Evolutionary conservation across 2,329 filamentous ascomycete species (phyloP), one percentile per base, ranked within the genome.

Genomic region (Fusarium bactridioides): DNA sequence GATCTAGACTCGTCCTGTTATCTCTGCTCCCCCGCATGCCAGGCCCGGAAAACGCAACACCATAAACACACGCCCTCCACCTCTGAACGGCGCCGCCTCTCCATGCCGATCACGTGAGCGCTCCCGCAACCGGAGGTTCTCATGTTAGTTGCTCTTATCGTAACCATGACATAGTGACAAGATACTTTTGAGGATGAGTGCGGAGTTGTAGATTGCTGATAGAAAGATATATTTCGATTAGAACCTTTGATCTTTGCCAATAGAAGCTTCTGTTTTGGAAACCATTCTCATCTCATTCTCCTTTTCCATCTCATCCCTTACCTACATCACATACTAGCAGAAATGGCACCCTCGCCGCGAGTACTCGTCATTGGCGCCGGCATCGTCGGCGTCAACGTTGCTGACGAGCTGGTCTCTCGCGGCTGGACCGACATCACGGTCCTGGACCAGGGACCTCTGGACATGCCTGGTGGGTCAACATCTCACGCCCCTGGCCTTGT

Each of bases 361-460:
- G 86, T 90, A 67, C 86, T 90, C 65, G 88, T 90, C 67, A 88
- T 90, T 67, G 89, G 89, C 41, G 89, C 89, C 56, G 89, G 89
- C 53, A 91, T 91, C 64, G 89, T 91, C 64, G 89, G 89, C 51
- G 85, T 86, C 64, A 91, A 91, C 67, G 80, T 91, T 54, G 89
- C 89, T 54, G 89, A 91, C 74, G 89, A 91, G 83, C 85, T 91
- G 75, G 84, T 89, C 72, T 83, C 84, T 29, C 85, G 88, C 75
- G 90, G 90, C 82, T 91, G 89, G 89, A 85, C 78, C 60, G 80
- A 91, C 78, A 89, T 91, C 78, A 91, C 89, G 23, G 89, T 91
- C 55, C 81, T 91, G 69, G 89, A 91, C 71, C 89, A 91, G 78
- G 89, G 89, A 1, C 89, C 89, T 6, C 78, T 91, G 70, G 81